phyloP scores from a whole-genome alignment of 2,329 filamentous ascomycete genomes.

The Fusarium hainanense region DNA sequence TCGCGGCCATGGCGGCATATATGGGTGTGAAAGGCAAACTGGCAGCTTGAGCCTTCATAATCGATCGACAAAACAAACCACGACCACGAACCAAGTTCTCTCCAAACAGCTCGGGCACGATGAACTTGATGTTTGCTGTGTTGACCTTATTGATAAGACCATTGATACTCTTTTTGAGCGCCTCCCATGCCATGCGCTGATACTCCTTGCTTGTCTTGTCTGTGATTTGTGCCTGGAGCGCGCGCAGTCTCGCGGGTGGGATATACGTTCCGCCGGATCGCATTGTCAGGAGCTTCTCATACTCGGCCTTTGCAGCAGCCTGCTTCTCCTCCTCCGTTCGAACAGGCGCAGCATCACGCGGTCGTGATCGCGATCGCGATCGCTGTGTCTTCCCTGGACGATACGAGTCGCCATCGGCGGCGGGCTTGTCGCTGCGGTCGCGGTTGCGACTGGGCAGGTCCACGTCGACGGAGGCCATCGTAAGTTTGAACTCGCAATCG shows the following conservation, averaged over 20 bases:
- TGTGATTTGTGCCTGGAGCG: slow-evolving; percentile 95
- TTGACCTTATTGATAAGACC: slow-evolving; percentile 99
- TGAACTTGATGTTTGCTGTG: slow-evolving; percentile 96
- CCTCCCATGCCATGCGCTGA: slow-evolving; percentile 99
- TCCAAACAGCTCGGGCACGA: slow-evolving; percentile 93
- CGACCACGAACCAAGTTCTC: slow-evolving; percentile 94
- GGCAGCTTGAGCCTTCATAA: slow-evolving; percentile 98
- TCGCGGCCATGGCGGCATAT: slow-evolving; percentile 93
- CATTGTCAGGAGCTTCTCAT: slow-evolving; percentile 91
- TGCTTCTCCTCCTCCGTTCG: slow-evolving; percentile 85
- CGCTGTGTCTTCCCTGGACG: slow-evolving; percentile 53
- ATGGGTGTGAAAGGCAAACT: slow-evolving; percentile 96
- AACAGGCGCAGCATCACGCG: slow-evolving; percentile 53
- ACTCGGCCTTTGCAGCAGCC: slow-evolving; percentile 88
- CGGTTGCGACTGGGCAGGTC: slow-evolving; percentile 55
- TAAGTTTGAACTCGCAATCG: neutral
- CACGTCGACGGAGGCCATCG: slow-evolving; percentile 60
- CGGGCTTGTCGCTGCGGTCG: slow-evolving; percentile 49
- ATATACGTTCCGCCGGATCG: slow-evolving; percentile 97
- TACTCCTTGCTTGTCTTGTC: slow-evolving; percentile 97
- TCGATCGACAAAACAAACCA: slow-evolving; percentile 92
- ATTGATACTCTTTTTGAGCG: slow-evolving; percentile 98
- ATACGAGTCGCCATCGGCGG: slow-evolving; percentile 61
- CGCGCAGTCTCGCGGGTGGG: slow-evolving; percentile 87
- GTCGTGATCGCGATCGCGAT: slow-evolving; percentile 46